These are phyloP conservation scores for Trichoderma sp. DNA, from an alignment of 2,329 filamentous ascomycete species.

Conservation along the genomic window DNA sequence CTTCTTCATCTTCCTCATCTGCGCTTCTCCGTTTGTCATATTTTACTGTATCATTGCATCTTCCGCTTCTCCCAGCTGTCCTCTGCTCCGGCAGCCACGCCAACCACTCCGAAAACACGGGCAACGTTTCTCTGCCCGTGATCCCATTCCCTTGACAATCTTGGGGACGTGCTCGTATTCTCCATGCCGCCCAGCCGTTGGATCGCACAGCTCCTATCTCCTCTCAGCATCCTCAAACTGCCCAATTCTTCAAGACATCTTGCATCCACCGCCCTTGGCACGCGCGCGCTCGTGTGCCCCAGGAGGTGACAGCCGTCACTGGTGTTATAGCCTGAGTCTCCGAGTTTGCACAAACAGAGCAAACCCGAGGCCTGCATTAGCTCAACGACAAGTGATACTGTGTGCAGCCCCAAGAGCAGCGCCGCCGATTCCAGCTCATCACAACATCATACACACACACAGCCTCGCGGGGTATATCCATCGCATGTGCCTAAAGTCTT, in stretches of 20 bases:
- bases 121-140: slow-evolving; percentile 23
- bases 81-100: slow-evolving; percentile 31
- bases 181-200: slow-evolving; percentile 17
- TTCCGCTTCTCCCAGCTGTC: slow-evolving; percentile 27
- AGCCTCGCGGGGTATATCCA: slow-evolving; percentile 45
- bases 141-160: slow-evolving; percentile 26
- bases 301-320: slow-evolving; percentile 2
- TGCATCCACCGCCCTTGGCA: slow-evolving; percentile 38
- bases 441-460: slow-evolving; percentile 37
- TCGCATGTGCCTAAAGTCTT: slow-evolving; percentile 43
- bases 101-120: slow-evolving; percentile 26
- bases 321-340: background rate
- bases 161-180: slow-evolving; percentile 26
- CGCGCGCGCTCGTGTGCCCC: slow-evolving; percentile 11
- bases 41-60: slow-evolving; percentile 22
- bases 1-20: slow-evolving; percentile 27
- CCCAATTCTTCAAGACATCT: slow-evolving; percentile 33
- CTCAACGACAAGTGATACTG: background rate
- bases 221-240: slow-evolving; percentile 30
- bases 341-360: background rate
- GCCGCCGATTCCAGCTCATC: slow-evolving; percentile 37
- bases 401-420: slow-evolving; percentile 20
- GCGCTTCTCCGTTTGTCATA: slow-evolving; percentile 32
- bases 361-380: background rate
- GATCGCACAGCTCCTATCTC: slow-evolving; percentile 23